A percentile compares a stretch with the other conserved stretches of the same genome.
phyloP scores from a whole-genome alignment of 2,329 filamentous ascomycete genomes.

The Monilinia fructicola region DNA sequence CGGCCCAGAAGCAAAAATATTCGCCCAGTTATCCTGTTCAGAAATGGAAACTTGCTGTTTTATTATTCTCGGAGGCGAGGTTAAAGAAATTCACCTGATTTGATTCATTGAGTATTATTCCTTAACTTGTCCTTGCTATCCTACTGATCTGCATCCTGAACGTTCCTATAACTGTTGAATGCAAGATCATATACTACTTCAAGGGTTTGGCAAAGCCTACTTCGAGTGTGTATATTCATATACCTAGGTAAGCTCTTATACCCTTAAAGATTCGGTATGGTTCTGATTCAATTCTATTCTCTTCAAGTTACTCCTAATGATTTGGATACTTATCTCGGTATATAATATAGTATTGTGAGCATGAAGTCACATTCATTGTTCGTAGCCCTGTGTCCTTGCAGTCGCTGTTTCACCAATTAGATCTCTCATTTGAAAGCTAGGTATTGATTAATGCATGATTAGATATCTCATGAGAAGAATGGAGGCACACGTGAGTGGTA shows the following conservation, averaged over 20 bases:
- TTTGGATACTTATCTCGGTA: too few species aligned
- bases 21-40: neutral
- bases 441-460: neutral
- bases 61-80: neutral
- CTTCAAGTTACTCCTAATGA: too few species aligned
- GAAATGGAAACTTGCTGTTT: neutral
- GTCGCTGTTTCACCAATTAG: neutral
- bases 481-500: neutral
- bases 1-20: neutral
- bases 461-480: neutral
- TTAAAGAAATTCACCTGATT: neutral
- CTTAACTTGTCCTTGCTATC: neutral
- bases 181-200: too few species aligned
- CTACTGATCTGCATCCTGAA: neutral
- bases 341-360: too few species aligned
- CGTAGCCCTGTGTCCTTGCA: too few species aligned
- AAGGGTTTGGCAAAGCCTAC: too few species aligned
- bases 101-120: neutral
- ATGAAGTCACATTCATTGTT: too few species aligned
- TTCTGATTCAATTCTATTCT: too few species aligned
- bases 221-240: too few species aligned
- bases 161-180: too few species aligned
- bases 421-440: neutral
- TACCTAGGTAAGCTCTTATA: too few species aligned
- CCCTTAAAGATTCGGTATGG: too few species aligned